Percentiles rank a stretch among this genome's conserved stretches.
phyloP scores from a whole-genome alignment of 2,329 filamentous ascomycete species.

The Fusarium pseudonygamai region DNA sequence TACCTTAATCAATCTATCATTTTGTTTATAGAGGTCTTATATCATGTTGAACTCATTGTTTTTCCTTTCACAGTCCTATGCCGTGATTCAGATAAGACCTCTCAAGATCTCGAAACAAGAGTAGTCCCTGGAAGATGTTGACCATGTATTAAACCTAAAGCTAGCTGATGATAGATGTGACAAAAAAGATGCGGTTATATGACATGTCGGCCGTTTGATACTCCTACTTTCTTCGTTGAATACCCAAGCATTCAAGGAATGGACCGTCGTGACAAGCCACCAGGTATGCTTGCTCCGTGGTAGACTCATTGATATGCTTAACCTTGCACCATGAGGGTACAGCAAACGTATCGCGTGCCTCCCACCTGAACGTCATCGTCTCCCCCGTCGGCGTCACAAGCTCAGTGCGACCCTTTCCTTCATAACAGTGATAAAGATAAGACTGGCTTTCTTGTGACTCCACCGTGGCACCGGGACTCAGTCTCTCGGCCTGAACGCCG shows the following conservation, averaged over 20 bases:
- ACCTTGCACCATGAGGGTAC: slow-evolving; percentile 62
- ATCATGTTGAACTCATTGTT: background rate
- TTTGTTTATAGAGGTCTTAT: background rate
- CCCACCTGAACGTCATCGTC: slow-evolving; percentile 54
- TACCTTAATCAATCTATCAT: background rate
- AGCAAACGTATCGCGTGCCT: slow-evolving; percentile 61
- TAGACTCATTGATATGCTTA: slow-evolving; percentile 53
- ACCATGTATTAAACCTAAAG: background rate
- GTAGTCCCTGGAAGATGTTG: background rate
- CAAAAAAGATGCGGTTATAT: rapidly evolving
- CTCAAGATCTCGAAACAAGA: background rate
- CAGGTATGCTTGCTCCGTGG: slow-evolving; percentile 44
- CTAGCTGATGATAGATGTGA: background rate
- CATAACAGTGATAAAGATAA: slow-evolving; percentile 62
- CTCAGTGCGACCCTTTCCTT: slow-evolving; percentile 55
- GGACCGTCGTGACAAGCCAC: slow-evolving; percentile 49
- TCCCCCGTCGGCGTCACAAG: slow-evolving; percentile 48
- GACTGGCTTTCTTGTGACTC: slow-evolving; percentile 58
- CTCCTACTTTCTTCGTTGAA: background rate
- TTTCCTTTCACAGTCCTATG: rapidly evolving
- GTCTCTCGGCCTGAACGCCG: slow-evolving; percentile 58
- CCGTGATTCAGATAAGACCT: background rate
- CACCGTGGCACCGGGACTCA: slow-evolving; percentile 50
- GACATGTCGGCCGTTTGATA: background rate
- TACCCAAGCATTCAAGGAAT: slow-evolving; percentile 41